phyloP scores from a whole-genome alignment of 306 rosid genomes.

The Hippophae gyantsensis region DNA sequence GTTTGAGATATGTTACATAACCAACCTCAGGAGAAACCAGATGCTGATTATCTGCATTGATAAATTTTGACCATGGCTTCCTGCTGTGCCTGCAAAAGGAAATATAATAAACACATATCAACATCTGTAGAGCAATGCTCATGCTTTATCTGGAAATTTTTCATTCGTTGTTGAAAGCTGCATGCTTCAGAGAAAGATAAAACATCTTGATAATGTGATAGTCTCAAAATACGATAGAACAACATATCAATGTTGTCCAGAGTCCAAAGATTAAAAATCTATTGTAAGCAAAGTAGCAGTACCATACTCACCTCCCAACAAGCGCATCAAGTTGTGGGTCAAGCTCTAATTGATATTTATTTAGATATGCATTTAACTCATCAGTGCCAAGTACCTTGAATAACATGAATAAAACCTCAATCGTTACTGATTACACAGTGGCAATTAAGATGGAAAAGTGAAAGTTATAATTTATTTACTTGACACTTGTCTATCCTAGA shows the following conservation, averaged over 20 bases:
- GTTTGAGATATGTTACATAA: background rate
- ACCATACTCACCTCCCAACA: conserved; percentile 34
- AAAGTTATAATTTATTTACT: too few species aligned
- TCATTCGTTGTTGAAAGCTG: background rate
- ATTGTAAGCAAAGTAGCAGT: background rate
- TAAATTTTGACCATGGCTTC: conserved; percentile 87
- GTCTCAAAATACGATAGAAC: too few species aligned
- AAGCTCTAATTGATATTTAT: conserved; percentile 36
- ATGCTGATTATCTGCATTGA: conserved; percentile 74
- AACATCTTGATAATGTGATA: too few species aligned
- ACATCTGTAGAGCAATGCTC: background rate
- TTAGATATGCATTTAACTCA: conserved; percentile 35
- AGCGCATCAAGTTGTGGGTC: conserved; percentile 45
- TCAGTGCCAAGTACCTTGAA: conserved; percentile 43
- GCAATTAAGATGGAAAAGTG: too few species aligned
- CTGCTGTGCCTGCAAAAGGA: conserved; percentile 66
- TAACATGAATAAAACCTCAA: background rate
- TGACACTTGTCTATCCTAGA: too few species aligned
- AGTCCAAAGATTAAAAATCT: too few species aligned
- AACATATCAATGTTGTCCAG: too few species aligned
- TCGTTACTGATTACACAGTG: background rate
- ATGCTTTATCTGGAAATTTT: background rate
- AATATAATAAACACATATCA: conserved; percentile 1
- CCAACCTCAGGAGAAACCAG: conserved; percentile 86
- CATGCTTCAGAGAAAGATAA: too few species aligned